A percentile compares a stretch with the other conserved stretches of the same genome.
Evolutionary conservation across 2,329 filamentous ascomycete genomes (phyloP).

Genomic region (Ambrosiella xylebori): DNA sequence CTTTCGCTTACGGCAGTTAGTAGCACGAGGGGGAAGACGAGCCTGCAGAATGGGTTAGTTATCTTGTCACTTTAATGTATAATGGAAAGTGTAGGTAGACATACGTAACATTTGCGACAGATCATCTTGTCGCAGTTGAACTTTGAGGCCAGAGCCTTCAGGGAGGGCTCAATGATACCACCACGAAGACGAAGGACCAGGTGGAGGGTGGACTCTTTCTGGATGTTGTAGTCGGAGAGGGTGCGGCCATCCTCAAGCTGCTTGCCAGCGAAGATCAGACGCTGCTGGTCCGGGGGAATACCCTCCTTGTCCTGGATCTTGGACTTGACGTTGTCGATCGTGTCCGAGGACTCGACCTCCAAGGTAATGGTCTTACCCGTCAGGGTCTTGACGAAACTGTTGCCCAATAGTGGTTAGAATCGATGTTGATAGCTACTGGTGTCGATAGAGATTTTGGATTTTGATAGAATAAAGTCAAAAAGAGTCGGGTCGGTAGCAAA

Average conservation of each 20-base stretch:
- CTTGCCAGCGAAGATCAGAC: slow-evolving; percentile 97
- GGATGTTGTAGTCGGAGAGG: slow-evolving; percentile 96
- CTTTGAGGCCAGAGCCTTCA: slow-evolving; percentile 96
- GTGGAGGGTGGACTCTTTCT: slow-evolving; percentile 99
- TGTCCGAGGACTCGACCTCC: slow-evolving; percentile 97
- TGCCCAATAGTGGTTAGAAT: slow-evolving; percentile 16
- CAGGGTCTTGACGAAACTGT: slow-evolving; percentile 99
- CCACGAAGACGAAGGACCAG: slow-evolving; percentile 96
- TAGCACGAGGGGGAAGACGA: slow-evolving; percentile 90
- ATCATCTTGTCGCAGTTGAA: slow-evolving; percentile 99
- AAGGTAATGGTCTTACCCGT: slow-evolving; percentile 99
- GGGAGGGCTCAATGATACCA: slow-evolving; percentile 97
- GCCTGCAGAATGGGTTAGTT: slow-evolving; percentile 25
- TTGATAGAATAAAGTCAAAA: background rate
- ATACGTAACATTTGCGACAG: slow-evolving; percentile 99
- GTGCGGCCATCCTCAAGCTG: slow-evolving; percentile 97
- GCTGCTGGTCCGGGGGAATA: slow-evolving; percentile 95
- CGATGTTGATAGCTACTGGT: slow-evolving; percentile 1
- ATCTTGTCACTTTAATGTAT: background rate
- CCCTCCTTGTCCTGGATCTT: slow-evolving; percentile 99
- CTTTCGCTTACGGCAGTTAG: slow-evolving; percentile 99
- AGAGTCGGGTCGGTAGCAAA: background rate
- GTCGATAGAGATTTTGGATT: background rate
- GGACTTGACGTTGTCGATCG: slow-evolving; percentile 99
- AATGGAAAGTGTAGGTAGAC: slow-evolving; percentile 21